These are phyloP conservation scores for Termitomyces sp. DNA, from an alignment of 768 basidiomycete genomes.

Conservation along the genomic window DNA sequence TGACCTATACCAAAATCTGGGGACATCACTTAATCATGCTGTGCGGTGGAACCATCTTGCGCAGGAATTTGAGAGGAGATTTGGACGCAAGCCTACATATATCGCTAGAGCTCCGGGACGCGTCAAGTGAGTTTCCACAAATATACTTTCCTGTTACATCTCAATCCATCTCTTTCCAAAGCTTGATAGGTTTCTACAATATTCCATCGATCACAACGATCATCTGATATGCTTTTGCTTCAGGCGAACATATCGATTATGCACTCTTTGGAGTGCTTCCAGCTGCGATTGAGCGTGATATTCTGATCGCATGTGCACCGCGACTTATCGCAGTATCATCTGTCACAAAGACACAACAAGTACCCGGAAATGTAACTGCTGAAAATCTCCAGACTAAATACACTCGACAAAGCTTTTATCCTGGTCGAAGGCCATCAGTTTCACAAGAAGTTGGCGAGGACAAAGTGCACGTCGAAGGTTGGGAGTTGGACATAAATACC, in stretches of 20 bases:
- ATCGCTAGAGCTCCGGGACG: constrained; percentile 78
- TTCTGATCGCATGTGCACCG: constrained; percentile 72
- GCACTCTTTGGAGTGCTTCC: constrained; percentile 81
- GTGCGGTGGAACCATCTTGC: constrained; percentile 59
- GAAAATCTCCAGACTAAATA: constrained; percentile 64
- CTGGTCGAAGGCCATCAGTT: constrained; percentile 28
- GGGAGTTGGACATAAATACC: constrained; percentile 75
- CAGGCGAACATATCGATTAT: constrained; percentile 85
- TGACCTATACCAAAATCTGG: constrained; percentile 49
- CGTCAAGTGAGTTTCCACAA: constrained; percentile 53
- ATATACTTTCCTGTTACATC: too few species aligned
- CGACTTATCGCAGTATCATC: constrained; percentile 22
- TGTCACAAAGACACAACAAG: constrained; percentile 21
- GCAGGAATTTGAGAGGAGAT: constrained; percentile 56
- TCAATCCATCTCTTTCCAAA: constrained; percentile 8
- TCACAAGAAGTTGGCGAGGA: constrained; percentile 26
- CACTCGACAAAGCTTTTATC: constrained; percentile 51
- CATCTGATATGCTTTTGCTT: neutral
- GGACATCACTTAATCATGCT: constrained; percentile 50
- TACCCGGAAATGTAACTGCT: constrained; percentile 52
- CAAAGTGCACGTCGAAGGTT: constrained; percentile 42
- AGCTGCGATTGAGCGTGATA: constrained; percentile 79
- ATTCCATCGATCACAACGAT: neutral
- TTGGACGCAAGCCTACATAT: constrained; percentile 61
- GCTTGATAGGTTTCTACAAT: constrained; percentile 35